Conservation (phyloP, 148 eudicot species). For the Persicaria tinctoria region DNA sequence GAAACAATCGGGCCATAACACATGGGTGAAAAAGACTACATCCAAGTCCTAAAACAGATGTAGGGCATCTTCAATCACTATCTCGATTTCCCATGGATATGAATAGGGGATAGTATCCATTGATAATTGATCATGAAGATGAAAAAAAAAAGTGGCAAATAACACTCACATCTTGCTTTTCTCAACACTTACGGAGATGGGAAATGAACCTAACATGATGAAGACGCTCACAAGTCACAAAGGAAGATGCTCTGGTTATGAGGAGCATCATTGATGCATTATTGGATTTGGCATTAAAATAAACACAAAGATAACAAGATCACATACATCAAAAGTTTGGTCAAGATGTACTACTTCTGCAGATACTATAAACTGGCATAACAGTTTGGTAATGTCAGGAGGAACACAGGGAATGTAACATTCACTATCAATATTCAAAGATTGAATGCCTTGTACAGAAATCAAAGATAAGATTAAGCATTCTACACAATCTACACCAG, state of each 20-base stretch:
- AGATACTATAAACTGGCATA: not conserved
- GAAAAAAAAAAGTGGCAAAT: not conserved
- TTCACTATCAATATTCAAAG: too few relatives aligned
- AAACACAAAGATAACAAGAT: not conserved
- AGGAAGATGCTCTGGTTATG: not conserved
- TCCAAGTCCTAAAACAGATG: too few relatives aligned
- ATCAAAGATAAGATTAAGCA: too few relatives aligned
- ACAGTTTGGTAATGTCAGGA: not conserved
- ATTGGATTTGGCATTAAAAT: not conserved
- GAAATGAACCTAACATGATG: not conserved
- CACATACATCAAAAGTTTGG: not conserved
- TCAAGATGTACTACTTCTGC: not conserved
- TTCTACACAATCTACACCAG: too few relatives aligned
- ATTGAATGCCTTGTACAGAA: too few relatives aligned
- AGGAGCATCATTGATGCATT: not conserved
- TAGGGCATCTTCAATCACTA: too few relatives aligned
- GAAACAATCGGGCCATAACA: too few relatives aligned
- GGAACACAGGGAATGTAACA: too few relatives aligned
- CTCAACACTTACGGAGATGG: slow-evolving; percentile 5
- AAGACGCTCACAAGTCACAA: slow-evolving; percentile 1
- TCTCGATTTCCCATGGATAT: too few relatives aligned
- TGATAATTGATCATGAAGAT: not conserved
- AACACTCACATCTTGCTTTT: not conserved
- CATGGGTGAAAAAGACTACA: too few relatives aligned
- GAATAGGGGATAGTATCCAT: not conserved